Evolutionary conservation across 2,329 filamentous ascomycete genomes (phyloP), one percentile per base, ranked within the genome.

Genomic region (Metarhizium robertsii): DNA sequence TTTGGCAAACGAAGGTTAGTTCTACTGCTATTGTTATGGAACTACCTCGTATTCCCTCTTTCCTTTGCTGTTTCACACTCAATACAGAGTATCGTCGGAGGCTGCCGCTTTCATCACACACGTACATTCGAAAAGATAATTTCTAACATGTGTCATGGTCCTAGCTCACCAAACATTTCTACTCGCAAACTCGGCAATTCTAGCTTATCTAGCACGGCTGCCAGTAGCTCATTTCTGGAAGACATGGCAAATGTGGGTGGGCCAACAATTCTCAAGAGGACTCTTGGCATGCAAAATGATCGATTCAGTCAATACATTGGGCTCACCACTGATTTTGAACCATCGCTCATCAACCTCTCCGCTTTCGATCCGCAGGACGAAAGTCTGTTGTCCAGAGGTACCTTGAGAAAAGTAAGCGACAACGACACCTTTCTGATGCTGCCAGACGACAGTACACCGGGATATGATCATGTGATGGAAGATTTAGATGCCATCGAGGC

Each of bases 281-380:
- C 85, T 16, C 75, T 94, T 56, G 89, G 89, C 57, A 78, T 94
- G 61, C 88, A 92, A 67, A 76, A 82, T 65, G 86, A 90, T 69
- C 84, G 87, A 58, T 90, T 87, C 69, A 90, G 87, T 72, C 87
- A 90, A 71, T 90, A 92, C 66, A 89, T 94, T 62, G 89, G 89
- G 30, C 83, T 87, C 56, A 92, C 88, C 52, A 91, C 88, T 52
- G 87, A 91, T 64, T 90, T 92, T 66, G 89, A 94, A 67, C 87
- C 88, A 16, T 86, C 86, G n/a, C 77, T 94, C 54, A 89, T 92
- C 70, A 88, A 89, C 63, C 78, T 92, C 25, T 91, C 88, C 25
- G 79, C 84, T 6, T 92, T 92, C 69, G 87, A 92, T 71, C 85
- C 85, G 34, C 86, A 88, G 67, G 88, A 92, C 74, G 88, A 92